These are phyloP conservation scores for Suillus occidentalis DNA, from an alignment of 768 basidiomycete species.

Conservation along the genomic window DNA sequence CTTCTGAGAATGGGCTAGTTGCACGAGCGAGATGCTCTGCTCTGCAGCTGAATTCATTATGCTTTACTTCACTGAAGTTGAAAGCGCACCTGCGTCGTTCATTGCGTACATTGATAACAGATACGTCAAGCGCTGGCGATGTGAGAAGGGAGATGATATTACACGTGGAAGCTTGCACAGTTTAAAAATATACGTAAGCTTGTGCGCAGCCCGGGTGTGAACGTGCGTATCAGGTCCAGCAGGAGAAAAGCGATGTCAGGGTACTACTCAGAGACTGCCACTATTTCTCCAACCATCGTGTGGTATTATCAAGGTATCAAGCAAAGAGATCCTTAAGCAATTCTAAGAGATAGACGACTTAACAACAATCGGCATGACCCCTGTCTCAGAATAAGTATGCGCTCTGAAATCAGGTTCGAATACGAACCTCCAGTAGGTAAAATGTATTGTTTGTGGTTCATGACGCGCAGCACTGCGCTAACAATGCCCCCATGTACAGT, in stretches of 20 bases:
- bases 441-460: constrained; percentile 44
- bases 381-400: constrained; percentile 14
- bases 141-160: not conserved
- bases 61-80: not conserved
- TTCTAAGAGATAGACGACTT: constrained; percentile 10
- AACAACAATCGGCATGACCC: constrained; percentile 27
- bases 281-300: not conserved
- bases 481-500: constrained; percentile 68
- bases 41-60: not conserved
- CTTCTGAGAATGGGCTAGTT: not conserved
- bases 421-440: constrained; percentile 65
- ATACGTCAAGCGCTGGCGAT: not conserved
- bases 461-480: constrained; percentile 49
- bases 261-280: not conserved
- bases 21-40: not conserved
- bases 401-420: not conserved
- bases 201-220: not conserved
- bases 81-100: not conserved
- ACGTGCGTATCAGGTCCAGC: not conserved
- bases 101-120: constrained; percentile 15
- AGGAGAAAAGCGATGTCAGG: not conserved
- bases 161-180: not conserved
- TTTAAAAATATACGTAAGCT: constrained; percentile 1
- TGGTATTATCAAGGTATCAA: not conserved
- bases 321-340: not conserved